These are phyloP conservation scores for Pseudocercospora pini-densiflorae DNA, from an alignment of 2,329 filamentous ascomycete genomes.

Conservation along the genomic window DNA sequence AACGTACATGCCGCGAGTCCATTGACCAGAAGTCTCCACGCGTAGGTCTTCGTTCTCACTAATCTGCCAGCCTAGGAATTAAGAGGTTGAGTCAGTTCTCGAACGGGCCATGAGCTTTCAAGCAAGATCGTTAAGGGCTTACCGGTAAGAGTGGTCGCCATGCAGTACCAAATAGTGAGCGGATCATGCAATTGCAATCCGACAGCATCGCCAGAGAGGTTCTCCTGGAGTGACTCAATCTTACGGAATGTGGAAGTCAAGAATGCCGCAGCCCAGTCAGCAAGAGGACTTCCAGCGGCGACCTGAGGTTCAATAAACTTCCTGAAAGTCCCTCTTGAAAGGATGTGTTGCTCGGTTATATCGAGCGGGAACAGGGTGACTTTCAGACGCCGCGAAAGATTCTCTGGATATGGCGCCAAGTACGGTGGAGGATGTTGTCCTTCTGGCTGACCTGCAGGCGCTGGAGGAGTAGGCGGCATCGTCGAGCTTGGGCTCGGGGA, in stretches of 20 bases:
- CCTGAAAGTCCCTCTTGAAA: slow-evolving; percentile 47
- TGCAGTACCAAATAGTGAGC: slow-evolving; percentile 44
- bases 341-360: slow-evolving; percentile 50
- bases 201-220: slow-evolving; percentile 42
- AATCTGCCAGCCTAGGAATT: slow-evolving; percentile 42
- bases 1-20: slow-evolving; percentile 88
- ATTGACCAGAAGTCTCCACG: slow-evolving; percentile 88
- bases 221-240: slow-evolving; percentile 46
- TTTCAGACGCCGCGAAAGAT: slow-evolving; percentile 47
- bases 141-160: slow-evolving; percentile 25
- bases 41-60: slow-evolving; percentile 74
- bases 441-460: slow-evolving; percentile 36
- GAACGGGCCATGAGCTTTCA: not conserved
- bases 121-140: not conserved
- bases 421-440: slow-evolving; percentile 38
- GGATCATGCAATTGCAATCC: slow-evolving; percentile 55
- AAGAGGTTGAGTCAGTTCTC: not conserved
- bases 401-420: slow-evolving; percentile 46
- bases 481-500: slow-evolving; percentile 70
- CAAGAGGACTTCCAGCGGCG: slow-evolving; percentile 46
- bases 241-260: slow-evolving; percentile 52
- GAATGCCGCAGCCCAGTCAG: slow-evolving; percentile 52
- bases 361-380: slow-evolving; percentile 55
- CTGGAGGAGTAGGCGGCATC: slow-evolving; percentile 70
- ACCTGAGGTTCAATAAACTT: slow-evolving; percentile 36